Conservation (phyloP, 1,284 basidiomycete genomes). For the Cronartium quercuum region DNA sequence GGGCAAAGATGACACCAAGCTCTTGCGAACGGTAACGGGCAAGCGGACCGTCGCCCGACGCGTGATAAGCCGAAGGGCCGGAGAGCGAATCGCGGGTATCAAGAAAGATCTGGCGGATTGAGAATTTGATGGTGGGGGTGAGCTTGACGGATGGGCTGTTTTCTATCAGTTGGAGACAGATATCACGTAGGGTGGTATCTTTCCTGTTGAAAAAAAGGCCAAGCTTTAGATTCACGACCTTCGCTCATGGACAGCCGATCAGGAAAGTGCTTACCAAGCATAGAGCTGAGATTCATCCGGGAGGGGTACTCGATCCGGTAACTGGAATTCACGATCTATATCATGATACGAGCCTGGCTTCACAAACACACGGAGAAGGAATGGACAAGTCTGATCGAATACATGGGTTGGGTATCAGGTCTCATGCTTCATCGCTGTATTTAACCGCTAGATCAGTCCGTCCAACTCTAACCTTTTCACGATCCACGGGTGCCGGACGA, state of each 20-base stretch:
- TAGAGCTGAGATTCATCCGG: constrained; percentile 27
- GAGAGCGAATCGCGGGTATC: constrained; percentile 14
- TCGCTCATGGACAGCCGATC: background rate
- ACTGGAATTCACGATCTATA: constrained; percentile 18
- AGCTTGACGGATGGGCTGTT: constrained; percentile 9
- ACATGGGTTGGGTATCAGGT: background rate
- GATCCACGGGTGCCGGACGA: constrained; percentile 14
- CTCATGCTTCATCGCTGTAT: too few relatives aligned
- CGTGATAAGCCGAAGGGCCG: background rate
- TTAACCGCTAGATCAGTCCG: background rate
- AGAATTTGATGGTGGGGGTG: constrained; percentile 8
- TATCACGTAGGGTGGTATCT: constrained; percentile 34
- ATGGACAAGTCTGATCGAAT: constrained; percentile 25
- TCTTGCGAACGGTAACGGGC: constrained; percentile 26
- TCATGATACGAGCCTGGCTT: constrained; percentile 29
- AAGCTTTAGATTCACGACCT: background rate
- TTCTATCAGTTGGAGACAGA: constrained; percentile 29
- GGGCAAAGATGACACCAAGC: constrained; percentile 15
- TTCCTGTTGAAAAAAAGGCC: background rate
- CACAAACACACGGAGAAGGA: constrained; percentile 29
- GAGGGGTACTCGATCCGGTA: constrained; percentile 12
- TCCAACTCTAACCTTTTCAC: constrained; percentile 13
- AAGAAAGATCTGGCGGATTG: constrained; percentile 23
- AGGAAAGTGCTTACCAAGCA: constrained; percentile 14
- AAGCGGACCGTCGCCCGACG: background rate